Conservation (phyloP, 371 early-diverging fungal species). For the Actinomortierella ambigua region DNA sequence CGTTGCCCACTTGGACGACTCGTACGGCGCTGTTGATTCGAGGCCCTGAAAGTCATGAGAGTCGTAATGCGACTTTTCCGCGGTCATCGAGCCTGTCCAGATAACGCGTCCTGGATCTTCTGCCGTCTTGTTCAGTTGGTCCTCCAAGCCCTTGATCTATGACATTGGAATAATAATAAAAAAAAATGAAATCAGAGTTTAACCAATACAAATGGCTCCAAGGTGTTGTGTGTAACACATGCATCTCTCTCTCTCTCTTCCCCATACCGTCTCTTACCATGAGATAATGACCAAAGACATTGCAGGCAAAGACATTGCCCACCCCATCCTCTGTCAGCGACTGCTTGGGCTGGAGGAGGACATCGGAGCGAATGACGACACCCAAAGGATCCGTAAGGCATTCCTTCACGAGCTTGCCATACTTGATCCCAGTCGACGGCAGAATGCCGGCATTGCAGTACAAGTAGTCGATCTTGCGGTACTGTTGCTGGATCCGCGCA, state of each 20-base stretch:
- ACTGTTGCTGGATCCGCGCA: slow-evolving; percentile 39
- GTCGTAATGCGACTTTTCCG: slow-evolving; percentile 54
- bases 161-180: neutral
- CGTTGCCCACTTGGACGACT: slow-evolving; percentile 78
- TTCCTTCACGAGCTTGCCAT: slow-evolving; percentile 50
- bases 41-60: slow-evolving; percentile 77
- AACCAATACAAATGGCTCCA: no score
- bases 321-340: slow-evolving; percentile 65
- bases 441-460: slow-evolving; percentile 88
- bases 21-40: slow-evolving; percentile 67
- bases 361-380: slow-evolving; percentile 71
- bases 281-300: slow-evolving; percentile 89
- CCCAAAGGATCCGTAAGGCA: slow-evolving; percentile 61
- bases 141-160: slow-evolving; percentile 65
- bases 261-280: slow-evolving; percentile 53
- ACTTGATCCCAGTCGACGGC: slow-evolving; percentile 58
- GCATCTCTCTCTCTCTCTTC: neutral
- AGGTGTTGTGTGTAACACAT: no score
- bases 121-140: slow-evolving; percentile 50
- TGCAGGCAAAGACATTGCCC: slow-evolving; percentile 81
- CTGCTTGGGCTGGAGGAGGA: slow-evolving; percentile 66
- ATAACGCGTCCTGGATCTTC: slow-evolving; percentile 69
- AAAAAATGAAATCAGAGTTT: slow-evolving; percentile 1
- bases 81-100: slow-evolving; percentile 82
- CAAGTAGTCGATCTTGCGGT: slow-evolving; percentile 63